Evolutionary conservation across 129 eudicot species (phyloP).

Genomic region (Sambucus nigra): DNA sequence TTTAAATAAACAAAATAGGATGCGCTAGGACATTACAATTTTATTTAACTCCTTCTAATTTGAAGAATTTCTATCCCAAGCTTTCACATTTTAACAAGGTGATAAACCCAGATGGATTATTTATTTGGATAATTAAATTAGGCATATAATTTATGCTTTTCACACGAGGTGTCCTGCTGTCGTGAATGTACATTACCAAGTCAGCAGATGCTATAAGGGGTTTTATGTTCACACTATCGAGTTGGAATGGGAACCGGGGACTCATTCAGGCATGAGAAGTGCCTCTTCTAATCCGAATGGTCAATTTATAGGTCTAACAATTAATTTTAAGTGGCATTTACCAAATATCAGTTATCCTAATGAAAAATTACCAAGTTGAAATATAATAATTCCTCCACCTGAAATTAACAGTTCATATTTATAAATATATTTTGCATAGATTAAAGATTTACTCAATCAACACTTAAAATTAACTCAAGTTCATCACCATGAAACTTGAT

Average conservation of each 20-base stretch:
- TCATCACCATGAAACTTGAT: no score
- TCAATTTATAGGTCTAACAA: no score
- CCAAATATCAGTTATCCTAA: no score
- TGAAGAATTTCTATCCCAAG: background rate
- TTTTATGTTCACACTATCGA: background rate
- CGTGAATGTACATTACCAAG: background rate
- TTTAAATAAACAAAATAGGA: no score
- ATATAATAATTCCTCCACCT: no score
- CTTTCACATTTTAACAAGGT: background rate
- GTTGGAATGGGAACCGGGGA: background rate
- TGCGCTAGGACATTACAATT: no score
- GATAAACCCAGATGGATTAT: background rate
- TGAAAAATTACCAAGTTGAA: no score
- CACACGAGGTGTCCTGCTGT: conserved; percentile 3
- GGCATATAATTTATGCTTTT: background rate
- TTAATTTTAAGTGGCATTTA: no score
- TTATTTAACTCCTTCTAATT: background rate
- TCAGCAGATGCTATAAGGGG: background rate
- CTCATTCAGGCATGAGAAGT: conserved; percentile 4
- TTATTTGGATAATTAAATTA: background rate
- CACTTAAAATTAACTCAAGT: no score
- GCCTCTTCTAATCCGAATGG: background rate
- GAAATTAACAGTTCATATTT: no score
- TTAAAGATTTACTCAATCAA: no score
- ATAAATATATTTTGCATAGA: no score